Base-by-base conservation (phyloP, 306 rosid species). In the Prosopis cineraria region DNA sequence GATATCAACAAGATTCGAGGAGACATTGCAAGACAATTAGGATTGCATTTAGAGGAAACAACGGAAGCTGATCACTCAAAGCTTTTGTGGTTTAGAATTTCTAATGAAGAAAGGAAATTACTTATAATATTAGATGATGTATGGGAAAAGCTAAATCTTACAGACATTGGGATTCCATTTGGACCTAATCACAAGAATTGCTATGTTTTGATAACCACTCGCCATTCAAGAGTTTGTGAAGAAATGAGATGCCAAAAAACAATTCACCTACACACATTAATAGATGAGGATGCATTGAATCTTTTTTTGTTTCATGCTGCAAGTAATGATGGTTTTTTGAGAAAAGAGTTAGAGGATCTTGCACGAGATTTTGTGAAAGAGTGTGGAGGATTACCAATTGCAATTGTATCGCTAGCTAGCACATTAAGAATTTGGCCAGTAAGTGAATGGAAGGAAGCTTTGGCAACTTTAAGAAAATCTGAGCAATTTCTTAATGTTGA, bases 141-240 rank as follows among this genome's bases (percentile, higher is more conserved):
- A 29, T 55, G 62, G 62, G 30, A 2, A 9, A 5, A 55, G 31
- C 30, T 55, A 20, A 3, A 20, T 20, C 41, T 78, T 29, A 41
- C 5, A 7, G 29, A 11, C 14, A 39, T 68, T 29, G 86, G 83
- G 60, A 68, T 83, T 44, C 83, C 86, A 1, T 73, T 27, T 0
- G 0, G 24, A 3, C 14, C 27, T 10, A 17, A 78, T 3, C 73
- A 22, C 36, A 55, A 5, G 9, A 36, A 41, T 1, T 79, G 74
- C 7, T 47, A 53, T 31, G 37, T 79, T 19, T 36, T 83, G 14
- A 29, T 83, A 9, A 50, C 81, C 10, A 74, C 78, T 1, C 53
- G 86, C 4, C 19, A 30, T 7, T 11, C 19, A 22, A 33, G 0
- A 0, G 14, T 69, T 68, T 83, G 83, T 41, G 3, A 1, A 11